phyloP scores from a whole-genome alignment of 495 filamentous ascomycete species.

The Saxophila tyrrhenica region DNA sequence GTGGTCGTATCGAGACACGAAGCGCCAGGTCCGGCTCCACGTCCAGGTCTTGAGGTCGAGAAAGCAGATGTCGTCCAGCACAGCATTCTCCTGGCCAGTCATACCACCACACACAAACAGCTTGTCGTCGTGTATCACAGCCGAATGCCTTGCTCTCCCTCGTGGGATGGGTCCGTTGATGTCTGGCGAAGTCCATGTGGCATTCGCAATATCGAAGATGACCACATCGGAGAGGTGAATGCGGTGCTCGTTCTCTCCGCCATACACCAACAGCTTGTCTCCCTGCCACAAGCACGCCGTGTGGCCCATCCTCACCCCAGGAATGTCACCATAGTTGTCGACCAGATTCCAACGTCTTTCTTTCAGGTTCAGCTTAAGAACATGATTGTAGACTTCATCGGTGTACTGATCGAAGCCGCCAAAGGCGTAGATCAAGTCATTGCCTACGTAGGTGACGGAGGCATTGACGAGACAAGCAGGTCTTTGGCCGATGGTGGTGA shows the following conservation, averaged over 20 bases:
- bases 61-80: slow-evolving; percentile 90
- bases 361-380: slow-evolving; percentile 72
- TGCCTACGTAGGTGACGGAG: slow-evolving; percentile 90
- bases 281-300: slow-evolving; percentile 92
- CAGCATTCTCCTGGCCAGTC: slow-evolving; percentile 73
- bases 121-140: slow-evolving; percentile 91
- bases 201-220: slow-evolving; percentile 86
- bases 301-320: slow-evolving; percentile 95
- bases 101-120: slow-evolving; percentile 88
- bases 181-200: slow-evolving; percentile 85
- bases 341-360: slow-evolving; percentile 88
- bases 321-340: slow-evolving; percentile 97
- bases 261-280: slow-evolving; percentile 88
- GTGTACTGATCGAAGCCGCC: slow-evolving; percentile 99
- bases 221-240: slow-evolving; percentile 92
- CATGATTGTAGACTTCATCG: slow-evolving; percentile 98
- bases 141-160: slow-evolving; percentile 83
- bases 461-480: slow-evolving; percentile 95
- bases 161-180: slow-evolving; percentile 72
- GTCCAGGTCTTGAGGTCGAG: slow-evolving; percentile 95
- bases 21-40: slow-evolving; percentile 93
- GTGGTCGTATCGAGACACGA: slow-evolving; percentile 88
- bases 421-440: slow-evolving; percentile 95
- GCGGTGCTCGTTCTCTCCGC: slow-evolving; percentile 93
- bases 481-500: slow-evolving; percentile 60